Percentiles rank a stretch among this genome's conserved stretches.
These are phyloP conservation scores for Oryza coarctata DNA, from an alignment of 176 grass and related monocot genomes.

Conservation along the genomic window DNA sequence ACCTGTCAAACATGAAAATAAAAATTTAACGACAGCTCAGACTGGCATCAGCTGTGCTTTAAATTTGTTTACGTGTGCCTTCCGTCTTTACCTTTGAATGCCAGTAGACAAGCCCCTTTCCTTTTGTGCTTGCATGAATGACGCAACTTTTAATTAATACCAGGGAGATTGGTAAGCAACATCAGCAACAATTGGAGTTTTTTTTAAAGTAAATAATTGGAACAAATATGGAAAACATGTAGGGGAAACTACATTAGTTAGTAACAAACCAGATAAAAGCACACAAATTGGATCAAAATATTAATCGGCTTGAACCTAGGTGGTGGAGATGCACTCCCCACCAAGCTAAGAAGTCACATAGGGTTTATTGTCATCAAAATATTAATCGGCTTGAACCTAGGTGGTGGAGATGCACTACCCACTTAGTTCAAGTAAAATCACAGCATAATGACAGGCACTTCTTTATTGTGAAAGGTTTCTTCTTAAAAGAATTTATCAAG, in stretches of 20 bases:
- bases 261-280: background rate
- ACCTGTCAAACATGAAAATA: background rate
- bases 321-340: background rate
- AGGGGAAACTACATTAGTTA: background rate
- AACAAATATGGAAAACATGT: background rate
- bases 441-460: background rate
- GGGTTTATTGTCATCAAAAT: too few relatives aligned
- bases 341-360: too few relatives aligned
- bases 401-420: background rate
- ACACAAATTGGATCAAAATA: background rate
- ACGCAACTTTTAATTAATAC: background rate
- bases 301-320: background rate
- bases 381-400: background rate
- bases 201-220: background rate
- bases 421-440: conserved; percentile 9
- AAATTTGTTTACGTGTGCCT: background rate
- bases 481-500: background rate
- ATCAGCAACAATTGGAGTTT: background rate
- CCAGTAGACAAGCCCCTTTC: background rate
- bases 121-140: background rate
- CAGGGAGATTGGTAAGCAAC: background rate
- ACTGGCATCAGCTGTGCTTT: background rate
- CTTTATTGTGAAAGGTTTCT: background rate
- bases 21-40: conserved; percentile 10
- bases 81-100: background rate